Conservation (phyloP, 2,329 filamentous ascomycete species). For the Cytospora chrysosperma region DNA sequence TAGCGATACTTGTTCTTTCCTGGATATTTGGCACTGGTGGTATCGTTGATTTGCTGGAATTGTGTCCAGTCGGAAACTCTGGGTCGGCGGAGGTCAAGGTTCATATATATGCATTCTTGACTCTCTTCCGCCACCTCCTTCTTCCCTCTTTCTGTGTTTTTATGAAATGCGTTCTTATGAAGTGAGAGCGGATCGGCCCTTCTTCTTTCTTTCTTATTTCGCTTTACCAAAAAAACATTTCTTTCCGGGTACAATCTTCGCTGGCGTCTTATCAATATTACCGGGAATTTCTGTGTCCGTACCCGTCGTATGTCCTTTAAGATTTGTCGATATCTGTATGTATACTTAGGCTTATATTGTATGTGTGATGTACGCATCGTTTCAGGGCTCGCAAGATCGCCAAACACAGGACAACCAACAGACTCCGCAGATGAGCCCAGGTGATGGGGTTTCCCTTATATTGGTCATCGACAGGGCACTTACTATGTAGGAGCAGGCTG, state of each 20-base stretch:
- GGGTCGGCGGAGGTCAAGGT: not conserved
- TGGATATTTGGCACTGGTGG: not conserved
- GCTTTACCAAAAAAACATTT: too few species aligned
- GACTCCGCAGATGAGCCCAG: too few species aligned
- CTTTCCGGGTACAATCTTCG: not conserved
- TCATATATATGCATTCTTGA: not conserved
- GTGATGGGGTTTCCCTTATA: too few species aligned
- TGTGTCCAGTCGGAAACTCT: not conserved
- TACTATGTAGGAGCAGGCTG: too few species aligned
- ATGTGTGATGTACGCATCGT: not conserved
- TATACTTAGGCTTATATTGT: not conserved
- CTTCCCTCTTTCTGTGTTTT: not conserved
- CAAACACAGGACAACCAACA: not conserved
- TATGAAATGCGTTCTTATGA: too few species aligned
- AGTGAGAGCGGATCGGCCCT: too few species aligned
- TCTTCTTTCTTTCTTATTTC: too few species aligned
- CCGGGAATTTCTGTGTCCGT: not conserved
- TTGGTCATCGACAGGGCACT: too few species aligned
- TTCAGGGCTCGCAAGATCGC: not conserved
- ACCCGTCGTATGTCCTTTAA: not conserved
- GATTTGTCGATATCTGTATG: not conserved
- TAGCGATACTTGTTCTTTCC: not conserved
- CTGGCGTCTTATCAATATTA: not conserved
- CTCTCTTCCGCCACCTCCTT: too few species aligned
- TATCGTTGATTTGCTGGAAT: not conserved